Evolutionary conservation across 176 grass and related monocot species (phyloP).

Genomic region (Zoysia pacifica): DNA sequence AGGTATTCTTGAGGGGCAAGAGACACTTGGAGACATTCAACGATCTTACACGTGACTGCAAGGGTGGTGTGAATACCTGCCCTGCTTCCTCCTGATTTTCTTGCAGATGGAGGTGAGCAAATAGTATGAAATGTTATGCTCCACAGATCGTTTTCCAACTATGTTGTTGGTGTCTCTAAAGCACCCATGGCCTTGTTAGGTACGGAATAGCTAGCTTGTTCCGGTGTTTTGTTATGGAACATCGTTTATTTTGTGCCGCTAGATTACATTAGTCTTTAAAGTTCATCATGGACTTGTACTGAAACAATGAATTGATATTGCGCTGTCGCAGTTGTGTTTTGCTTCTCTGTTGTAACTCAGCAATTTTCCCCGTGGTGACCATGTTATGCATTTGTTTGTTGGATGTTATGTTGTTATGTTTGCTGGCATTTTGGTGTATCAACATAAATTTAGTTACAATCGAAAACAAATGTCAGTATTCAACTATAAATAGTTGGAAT

Average conservation of each 20-base stretch:
- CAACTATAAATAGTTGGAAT: neutral
- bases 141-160: conserved; percentile 29
- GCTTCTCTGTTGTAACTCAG: conserved; percentile 3
- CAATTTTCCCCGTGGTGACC: neutral
- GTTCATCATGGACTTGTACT: conserved; percentile 38
- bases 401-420: neutral
- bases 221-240: conserved; percentile 18
- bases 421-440: neutral
- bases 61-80: conserved; percentile 86
- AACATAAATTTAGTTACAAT: conserved; percentile 12
- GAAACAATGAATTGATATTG: conserved; percentile 11
- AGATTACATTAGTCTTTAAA: conserved; percentile 42
- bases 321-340: conserved; percentile 35
- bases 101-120: conserved; percentile 30
- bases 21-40: conserved; percentile 92
- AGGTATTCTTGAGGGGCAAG: conserved; percentile 89
- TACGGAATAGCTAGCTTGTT: neutral
- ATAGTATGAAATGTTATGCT: conserved; percentile 14
- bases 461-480: neutral
- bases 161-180: conserved; percentile 15
- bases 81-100: conserved; percentile 41
- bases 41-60: conserved; percentile 79
- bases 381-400: neutral
- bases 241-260: conserved; percentile 3
- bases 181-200: conserved; percentile 25